phyloP scores from a whole-genome alignment of 1,284 basidiomycete species.

The Malassezia globosa region DNA sequence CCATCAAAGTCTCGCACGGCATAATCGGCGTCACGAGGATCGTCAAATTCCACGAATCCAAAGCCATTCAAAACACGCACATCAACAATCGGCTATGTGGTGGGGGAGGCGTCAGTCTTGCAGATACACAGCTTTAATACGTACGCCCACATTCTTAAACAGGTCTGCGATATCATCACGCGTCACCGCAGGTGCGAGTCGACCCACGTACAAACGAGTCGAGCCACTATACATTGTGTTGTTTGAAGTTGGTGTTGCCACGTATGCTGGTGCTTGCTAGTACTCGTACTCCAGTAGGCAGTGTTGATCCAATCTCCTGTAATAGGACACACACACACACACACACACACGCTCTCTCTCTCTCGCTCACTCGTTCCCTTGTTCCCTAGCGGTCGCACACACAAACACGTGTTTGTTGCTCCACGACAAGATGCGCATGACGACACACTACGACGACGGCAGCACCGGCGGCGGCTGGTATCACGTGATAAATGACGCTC shows the following conservation, averaged over 20 bases:
- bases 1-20: slow-evolving; percentile 43
- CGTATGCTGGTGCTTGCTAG: too few relatives aligned
- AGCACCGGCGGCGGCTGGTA: too few relatives aligned
- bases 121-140: slow-evolving; percentile 9
- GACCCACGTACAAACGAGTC: slow-evolving; percentile 42
- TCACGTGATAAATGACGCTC: too few relatives aligned
- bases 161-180: slow-evolving; percentile 40
- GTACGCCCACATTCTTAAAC: slow-evolving; percentile 41
- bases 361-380: too few relatives aligned
- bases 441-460: too few relatives aligned
- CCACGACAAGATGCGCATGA: too few relatives aligned
- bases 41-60: slow-evolving; percentile 44
- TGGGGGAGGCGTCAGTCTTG: background rate
- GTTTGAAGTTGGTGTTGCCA: too few relatives aligned
- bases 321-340: too few relatives aligned
- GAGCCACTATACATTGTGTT: slow-evolving; percentile 2
- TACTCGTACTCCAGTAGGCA: too few relatives aligned
- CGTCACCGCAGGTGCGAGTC: slow-evolving; percentile 32
- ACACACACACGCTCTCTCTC: too few relatives aligned
- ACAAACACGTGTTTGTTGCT: too few relatives aligned
- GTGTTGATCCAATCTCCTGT: too few relatives aligned
- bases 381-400: background rate
- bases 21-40: slow-evolving; percentile 42
- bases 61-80: slow-evolving; percentile 43
- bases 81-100: slow-evolving; percentile 25